Conservation (phyloP, 805 yeast genomes). For the Yamadazyma philogaea region DNA sequence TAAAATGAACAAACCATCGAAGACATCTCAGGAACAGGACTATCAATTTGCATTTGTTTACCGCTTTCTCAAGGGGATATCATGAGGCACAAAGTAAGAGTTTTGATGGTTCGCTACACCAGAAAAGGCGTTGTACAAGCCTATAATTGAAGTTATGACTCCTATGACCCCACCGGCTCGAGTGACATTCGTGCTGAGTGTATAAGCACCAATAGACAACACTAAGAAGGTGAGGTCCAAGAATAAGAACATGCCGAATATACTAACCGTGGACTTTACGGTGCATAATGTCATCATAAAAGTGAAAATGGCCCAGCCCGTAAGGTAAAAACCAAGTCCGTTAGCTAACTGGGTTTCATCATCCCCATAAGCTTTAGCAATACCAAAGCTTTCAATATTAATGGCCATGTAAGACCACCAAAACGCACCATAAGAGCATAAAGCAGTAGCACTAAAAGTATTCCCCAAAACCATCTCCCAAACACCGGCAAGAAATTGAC, state of each 20-base stretch:
- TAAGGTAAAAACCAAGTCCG: constrained; percentile 36
- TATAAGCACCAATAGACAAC: constrained; percentile 34
- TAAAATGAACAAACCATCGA: too few species aligned
- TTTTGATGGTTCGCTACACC: constrained; percentile 35
- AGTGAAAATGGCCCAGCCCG: constrained; percentile 43
- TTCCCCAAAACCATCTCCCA: constrained; percentile 66
- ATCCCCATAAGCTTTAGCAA: constrained; percentile 28
- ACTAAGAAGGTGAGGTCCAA: constrained; percentile 34
- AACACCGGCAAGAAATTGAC: constrained; percentile 62
- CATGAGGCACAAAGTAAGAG: constrained; percentile 32
- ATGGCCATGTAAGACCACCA: constrained; percentile 37
- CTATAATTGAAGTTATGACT: constrained; percentile 38
- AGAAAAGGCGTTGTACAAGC: constrained; percentile 41
- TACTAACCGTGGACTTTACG: constrained; percentile 37
- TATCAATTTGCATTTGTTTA: neutral
- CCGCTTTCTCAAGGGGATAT: constrained; percentile 22
- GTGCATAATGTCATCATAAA: constrained; percentile 34
- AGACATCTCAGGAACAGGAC: too few species aligned
- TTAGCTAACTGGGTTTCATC: constrained; percentile 23
- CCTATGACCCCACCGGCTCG: constrained; percentile 44
- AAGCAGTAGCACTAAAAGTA: constrained; percentile 69
- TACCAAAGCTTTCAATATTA: constrained; percentile 29
- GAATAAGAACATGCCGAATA: constrained; percentile 29
- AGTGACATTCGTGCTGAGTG: constrained; percentile 23
- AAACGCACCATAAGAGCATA: constrained; percentile 49